Base-by-base conservation (phyloP, 257 asterid genomes). In the Solanum ossicruentum region DNA sequence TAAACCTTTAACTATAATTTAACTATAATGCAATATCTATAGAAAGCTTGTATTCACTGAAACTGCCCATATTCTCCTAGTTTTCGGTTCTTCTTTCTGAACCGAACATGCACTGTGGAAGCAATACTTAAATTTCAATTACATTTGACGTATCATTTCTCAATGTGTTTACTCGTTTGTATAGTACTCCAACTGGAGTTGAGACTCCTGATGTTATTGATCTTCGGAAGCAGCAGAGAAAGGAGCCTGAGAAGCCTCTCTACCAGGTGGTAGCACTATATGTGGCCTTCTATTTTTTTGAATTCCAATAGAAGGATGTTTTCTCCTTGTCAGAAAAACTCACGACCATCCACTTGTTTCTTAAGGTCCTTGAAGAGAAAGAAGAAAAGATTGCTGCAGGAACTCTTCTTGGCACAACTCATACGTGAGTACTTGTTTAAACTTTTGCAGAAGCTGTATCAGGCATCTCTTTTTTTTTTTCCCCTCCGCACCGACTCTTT, bases 181-280 rank as follows among this genome's bases (percentile, higher is more conserved):
- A 58, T 86, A 96, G 98, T 87, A 96, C 99, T 65, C 98, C 98
- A 84, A 96, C 99, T 81, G 99, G 99, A 9, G 99, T 96, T 78
- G 98, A 95, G 90, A 96, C 98, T 84, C 99, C 98, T 23, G 98
- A 96, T 90, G 97, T 95, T 83, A 95, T 96, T 85, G 99, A 96
- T 88, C 98, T 96, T 32, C 98, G 99, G 12, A 96, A 96, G 89
- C 99, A 96, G 90, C 99, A 96, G 87, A 93, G 97, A 90, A 95
- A 96, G 93, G 98, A 96, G 69, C 98, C 99, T 57, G 98, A 96
- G 83, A 93, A 95, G 91, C 96, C 98, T 84, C 97, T 96, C 70
- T 96, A 95, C 86, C 99, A 95, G 88, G 99, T 96, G 77, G 84
- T 66, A 73, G 81, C 81, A 12, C 81, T 13, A 73, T 47, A 21